Evolutionary conservation across 1,284 basidiomycete species (phyloP).

Genomic region (Papiliotrema laurentii): DNA sequence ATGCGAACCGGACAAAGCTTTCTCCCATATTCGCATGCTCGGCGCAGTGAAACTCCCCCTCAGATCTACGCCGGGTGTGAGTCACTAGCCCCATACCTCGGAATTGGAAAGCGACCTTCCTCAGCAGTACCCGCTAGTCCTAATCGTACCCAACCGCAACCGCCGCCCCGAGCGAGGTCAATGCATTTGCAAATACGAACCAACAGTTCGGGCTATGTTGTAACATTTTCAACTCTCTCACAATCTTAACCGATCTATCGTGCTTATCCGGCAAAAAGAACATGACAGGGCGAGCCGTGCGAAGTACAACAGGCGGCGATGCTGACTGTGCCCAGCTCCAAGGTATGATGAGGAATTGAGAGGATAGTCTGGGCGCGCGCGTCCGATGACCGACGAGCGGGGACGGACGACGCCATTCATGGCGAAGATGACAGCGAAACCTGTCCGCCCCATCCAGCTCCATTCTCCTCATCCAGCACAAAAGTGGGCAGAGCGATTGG

Average conservation of each 20-base stretch:
- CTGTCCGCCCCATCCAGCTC: too few species aligned
- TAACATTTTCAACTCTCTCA: background rate
- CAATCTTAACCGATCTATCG: background rate
- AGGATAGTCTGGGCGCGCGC: background rate
- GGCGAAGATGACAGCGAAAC: too few species aligned
- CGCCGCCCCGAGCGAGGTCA: background rate
- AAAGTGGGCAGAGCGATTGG: too few species aligned
- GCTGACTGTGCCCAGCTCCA: background rate
- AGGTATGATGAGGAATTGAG: background rate
- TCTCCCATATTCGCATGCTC: slow-evolving; percentile 81
- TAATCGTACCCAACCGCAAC: background rate
- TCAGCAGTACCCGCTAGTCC: background rate
- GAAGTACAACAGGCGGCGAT: background rate
- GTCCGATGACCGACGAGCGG: background rate
- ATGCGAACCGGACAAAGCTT: slow-evolving; percentile 79
- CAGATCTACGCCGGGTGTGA: too few species aligned
- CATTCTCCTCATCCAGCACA: too few species aligned
- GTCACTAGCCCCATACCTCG: slow-evolving; percentile 57
- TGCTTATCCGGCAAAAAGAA: background rate
- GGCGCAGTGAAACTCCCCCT: slow-evolving; percentile 81
- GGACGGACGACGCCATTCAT: background rate
- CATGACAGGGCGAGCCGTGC: background rate
- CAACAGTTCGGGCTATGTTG: background rate
- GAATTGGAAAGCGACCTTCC: slow-evolving; percentile 73
- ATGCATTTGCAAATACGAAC: background rate